phyloP scores from a whole-genome alignment of 805 yeast genomes.

The Wickerhamomyces chambardii region DNA sequence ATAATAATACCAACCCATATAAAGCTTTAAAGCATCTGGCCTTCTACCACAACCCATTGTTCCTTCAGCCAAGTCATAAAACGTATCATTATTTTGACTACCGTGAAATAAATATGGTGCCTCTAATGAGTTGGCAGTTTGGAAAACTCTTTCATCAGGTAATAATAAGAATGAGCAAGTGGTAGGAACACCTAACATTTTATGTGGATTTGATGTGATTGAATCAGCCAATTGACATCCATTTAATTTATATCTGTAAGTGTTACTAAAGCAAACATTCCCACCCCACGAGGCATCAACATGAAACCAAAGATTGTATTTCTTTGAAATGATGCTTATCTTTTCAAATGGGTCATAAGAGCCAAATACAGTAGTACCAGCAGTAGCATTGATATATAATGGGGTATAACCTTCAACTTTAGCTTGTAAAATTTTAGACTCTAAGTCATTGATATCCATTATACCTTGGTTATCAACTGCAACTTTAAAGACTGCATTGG shows the following conservation, averaged over 20 bases:
- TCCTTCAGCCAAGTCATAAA: constrained; percentile 76
- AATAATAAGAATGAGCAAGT: constrained; percentile 66
- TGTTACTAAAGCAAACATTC: constrained; percentile 58
- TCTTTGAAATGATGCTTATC: constrained; percentile 44
- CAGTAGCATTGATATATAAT: constrained; percentile 71
- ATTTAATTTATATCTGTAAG: constrained; percentile 32
- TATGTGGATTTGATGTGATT: constrained; percentile 78
- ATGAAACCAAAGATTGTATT: constrained; percentile 64
- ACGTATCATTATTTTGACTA: constrained; percentile 25
- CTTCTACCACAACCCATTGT: constrained; percentile 92
- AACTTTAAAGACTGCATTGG: constrained; percentile 52
- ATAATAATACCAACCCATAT: constrained; percentile 74
- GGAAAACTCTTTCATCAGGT: constrained; percentile 60
- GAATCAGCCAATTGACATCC: constrained; percentile 69
- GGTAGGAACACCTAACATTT: constrained; percentile 81
- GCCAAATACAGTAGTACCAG: constrained; percentile 86
- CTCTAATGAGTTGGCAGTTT: constrained; percentile 60
- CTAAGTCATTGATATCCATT: constrained; percentile 43
- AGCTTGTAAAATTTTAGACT: constrained; percentile 32
- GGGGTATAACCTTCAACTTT: constrained; percentile 55
- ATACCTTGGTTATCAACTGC: constrained; percentile 46
- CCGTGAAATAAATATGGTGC: constrained; percentile 78
- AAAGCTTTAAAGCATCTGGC: constrained; percentile 72
- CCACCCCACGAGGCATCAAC: constrained; percentile 94
- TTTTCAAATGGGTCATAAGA: constrained; percentile 63